Conservation (phyloP, 1,284 basidiomycete species). For the Inonotus hispidus region DNA sequence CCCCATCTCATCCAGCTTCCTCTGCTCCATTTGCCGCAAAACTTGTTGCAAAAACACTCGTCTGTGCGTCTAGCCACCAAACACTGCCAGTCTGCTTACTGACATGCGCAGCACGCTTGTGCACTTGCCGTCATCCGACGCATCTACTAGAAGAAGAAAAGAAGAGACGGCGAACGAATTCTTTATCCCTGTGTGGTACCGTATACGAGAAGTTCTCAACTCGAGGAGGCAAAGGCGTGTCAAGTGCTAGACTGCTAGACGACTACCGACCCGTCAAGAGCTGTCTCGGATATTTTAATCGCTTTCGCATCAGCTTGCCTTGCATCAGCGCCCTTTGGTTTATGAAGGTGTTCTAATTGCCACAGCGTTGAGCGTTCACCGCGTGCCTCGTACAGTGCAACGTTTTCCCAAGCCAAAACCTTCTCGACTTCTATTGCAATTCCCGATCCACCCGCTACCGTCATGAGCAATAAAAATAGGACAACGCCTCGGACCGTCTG, state of each 20-base stretch:
- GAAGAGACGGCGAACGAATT: background rate
- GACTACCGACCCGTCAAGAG: slow-evolving; percentile 12
- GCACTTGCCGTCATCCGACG: background rate
- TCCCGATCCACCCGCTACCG: slow-evolving; percentile 16
- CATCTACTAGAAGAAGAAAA: background rate
- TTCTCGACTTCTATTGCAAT: slow-evolving; percentile 19
- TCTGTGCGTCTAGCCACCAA: background rate
- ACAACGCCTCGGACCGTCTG: slow-evolving; percentile 75
- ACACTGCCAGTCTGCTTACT: background rate
- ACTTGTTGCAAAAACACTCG: background rate
- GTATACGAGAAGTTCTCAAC: background rate
- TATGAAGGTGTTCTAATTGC: slow-evolving; percentile 13
- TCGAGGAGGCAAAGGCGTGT: slow-evolving; percentile 2
- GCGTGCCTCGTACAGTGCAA: background rate
- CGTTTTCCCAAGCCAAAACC: slow-evolving; percentile 10
- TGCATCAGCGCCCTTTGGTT: background rate
- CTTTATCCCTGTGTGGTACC: background rate
- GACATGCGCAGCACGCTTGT: background rate
- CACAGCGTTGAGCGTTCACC: background rate
- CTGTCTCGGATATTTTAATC: slow-evolving; percentile 17
- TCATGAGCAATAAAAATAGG: slow-evolving; percentile 69
- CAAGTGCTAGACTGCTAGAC: slow-evolving; percentile 2
- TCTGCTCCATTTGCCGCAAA: background rate
- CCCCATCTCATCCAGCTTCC: slow-evolving; percentile 6
- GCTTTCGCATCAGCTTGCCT: slow-evolving; percentile 4